Base-by-base conservation (phyloP, 805 yeast genomes). In the Wickerhamomyces ciferrii region DNA sequence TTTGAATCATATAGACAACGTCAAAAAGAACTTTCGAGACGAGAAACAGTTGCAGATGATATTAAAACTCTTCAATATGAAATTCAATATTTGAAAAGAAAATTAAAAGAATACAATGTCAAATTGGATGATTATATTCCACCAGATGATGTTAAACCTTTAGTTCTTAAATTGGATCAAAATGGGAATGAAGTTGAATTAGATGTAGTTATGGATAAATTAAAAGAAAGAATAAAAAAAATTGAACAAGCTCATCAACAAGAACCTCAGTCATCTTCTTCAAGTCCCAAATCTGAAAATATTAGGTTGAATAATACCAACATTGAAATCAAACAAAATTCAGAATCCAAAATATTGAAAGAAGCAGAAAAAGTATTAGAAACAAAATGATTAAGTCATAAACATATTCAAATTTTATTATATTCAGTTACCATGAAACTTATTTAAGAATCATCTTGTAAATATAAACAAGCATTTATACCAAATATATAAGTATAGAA, bases 11-110 rank as follows among this genome's bases (percentile, higher is more conserved):
- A 75, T 55, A 73, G 92, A 54, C 79, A 85, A 41, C 70, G 87
- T 37, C 74, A 75, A 56, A 85, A 84, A 65, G 87, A 83, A 51
- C 63, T 68, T 45, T 68, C 69, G 36, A 75, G 87, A 49, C 74
- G 83, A 48, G 89, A 82, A 47, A 72, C 76, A 0, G 76, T 87
- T 7, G 79, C 78, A n/a, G 90, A 84, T 56, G 95, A 87, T 60
- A 83, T 88, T 36, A 65, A 73, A 43, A 73, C 80, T 3, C 66
- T 87, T 19, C 92, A 87, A 60, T 81, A 77, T 44, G 92, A 87
- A 56, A 81, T 87, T 41, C 81, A 74, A 41, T 74, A 72, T 50
- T 61, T 84, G 48, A 76, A 76, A 65, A 56, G 59, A 40, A 76
- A 79, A 61, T 61, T 83, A 43, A 61, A 65, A 32, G 71, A 70